These are phyloP conservation scores for Diaporthe velutina DNA, from an alignment of 2,329 filamentous ascomycete genomes.

Conservation along the genomic window DNA sequence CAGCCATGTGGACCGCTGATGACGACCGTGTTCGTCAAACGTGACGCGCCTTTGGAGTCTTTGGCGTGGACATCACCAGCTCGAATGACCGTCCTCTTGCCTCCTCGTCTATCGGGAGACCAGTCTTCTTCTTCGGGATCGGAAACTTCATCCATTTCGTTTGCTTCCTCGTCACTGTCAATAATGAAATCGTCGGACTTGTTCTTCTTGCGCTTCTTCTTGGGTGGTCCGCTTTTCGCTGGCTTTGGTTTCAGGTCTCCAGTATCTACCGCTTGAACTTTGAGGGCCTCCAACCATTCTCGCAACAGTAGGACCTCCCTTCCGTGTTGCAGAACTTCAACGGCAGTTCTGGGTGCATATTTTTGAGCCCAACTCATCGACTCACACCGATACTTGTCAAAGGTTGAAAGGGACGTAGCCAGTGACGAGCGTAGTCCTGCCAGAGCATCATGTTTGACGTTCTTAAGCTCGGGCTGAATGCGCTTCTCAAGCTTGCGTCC, in stretches of 20 bases:
- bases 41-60: slow-evolving; percentile 57
- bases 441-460: slow-evolving; percentile 69
- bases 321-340: slow-evolving; percentile 81
- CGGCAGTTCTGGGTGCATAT: slow-evolving; percentile 79
- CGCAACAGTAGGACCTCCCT: slow-evolving; percentile 78
- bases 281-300: slow-evolving; percentile 84
- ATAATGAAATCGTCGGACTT: slow-evolving; percentile 86
- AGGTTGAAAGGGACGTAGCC: slow-evolving; percentile 76
- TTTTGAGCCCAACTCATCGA: slow-evolving; percentile 82
- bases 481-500: slow-evolving; percentile 65
- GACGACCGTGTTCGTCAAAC: slow-evolving; percentile 81
- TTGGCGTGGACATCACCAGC: slow-evolving; percentile 52
- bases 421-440: slow-evolving; percentile 71
- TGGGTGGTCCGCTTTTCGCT: slow-evolving; percentile 50
- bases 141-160: slow-evolving; percentile 77
- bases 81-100: slow-evolving; percentile 68
- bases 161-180: slow-evolving; percentile 80
- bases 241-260: slow-evolving; percentile 55
- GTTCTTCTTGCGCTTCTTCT: slow-evolving; percentile 78
- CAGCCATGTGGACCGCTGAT: slow-evolving; percentile 91
- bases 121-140: slow-evolving; percentile 67
- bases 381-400: slow-evolving; percentile 84
- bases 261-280: slow-evolving; percentile 81
- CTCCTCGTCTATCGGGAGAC: slow-evolving; percentile 49
- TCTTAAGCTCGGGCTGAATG: slow-evolving; percentile 61